Base-by-base conservation (phyloP, 495 filamentous ascomycete genomes). In the Aspergillus incahuasiensis region DNA sequence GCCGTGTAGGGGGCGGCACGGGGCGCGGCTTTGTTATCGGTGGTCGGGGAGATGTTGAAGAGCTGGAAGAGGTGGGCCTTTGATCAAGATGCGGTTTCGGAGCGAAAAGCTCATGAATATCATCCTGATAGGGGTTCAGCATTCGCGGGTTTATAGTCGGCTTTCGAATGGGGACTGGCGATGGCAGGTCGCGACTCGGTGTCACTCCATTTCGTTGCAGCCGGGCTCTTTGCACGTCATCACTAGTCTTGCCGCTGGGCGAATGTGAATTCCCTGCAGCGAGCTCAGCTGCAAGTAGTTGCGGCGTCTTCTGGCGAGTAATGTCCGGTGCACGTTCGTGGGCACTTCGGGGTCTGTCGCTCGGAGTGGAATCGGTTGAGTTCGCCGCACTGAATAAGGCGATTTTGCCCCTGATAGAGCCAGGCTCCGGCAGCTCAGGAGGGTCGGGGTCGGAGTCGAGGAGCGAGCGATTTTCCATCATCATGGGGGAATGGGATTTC, bases 391-490 rank as follows among this genome's bases (percentile, higher is more conserved):
- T 63, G 43, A 71, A 71, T 46, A 54, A 60, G 39, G 68, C 69
- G 32, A 77, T 74, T 54, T 74, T 76, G 51, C 75, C 73, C 61
- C 58, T 74, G 32, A 77, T 72, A 3, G 73, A 72, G 40, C 72
- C 73, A 18, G 64, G 61, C 58, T 72, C 71, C 6, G 71, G 74
- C 8, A 54, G 64, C n/a, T 58, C 42, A n/a, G 66, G 62, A 24
- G 49, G 57, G 48, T 42, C 58, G 21, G 52, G 24, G 48, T 48
- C 56, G 32, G 63, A 56, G 60, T 62, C 51, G 16, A 50, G 48
- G 11, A 50, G 48, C 13, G 48, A 50, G 3, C 22, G 48, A 39
- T 38, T 12, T 25, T 19, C 19, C 32, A 38, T 21, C n/a, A 38
- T 50, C 12, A 25, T 22, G 3, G 30, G 22, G 8, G 12, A 7